Evolutionary conservation across 2,329 filamentous ascomycete species (phyloP), one percentile per base, ranked within the genome.

Genomic region (Tolypocladium ovalisporum): DNA sequence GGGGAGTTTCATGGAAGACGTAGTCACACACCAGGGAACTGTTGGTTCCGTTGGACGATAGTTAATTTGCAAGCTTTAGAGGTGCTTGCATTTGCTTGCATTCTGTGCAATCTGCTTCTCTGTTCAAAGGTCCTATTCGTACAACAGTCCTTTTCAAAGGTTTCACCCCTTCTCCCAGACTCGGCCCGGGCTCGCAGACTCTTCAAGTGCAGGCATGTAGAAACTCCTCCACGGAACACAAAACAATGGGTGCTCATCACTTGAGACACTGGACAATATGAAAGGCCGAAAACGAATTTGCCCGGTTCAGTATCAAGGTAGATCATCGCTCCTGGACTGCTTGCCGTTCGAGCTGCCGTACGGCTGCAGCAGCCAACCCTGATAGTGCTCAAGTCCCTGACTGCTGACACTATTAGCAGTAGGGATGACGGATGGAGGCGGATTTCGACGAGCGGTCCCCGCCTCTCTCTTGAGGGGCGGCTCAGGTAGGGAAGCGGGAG

Each of bases 301-400:
- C 6, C 9, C 47, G 19, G 1, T 35, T 34, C 36, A 54, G n/a
- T 12, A n/a, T 59, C 52, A 72, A 52, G 71, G 68, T 13, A 72
- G 58, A 59, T 71, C 64, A 56, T 73, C 70, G 51, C 64, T 68
- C 60, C 68, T 65, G 27, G 68, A 63, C 52, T 64, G 63, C 49
- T 67, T 70, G 57, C 64, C 67, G 54, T 61, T 68, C 22, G 65
- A 61, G 61, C 65, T 70, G 35, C 71, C 70, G 54, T 73, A 73
- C 9, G 71, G 71, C 56, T 71, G 64, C 56, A 71, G 52, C 32
- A 73, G 64, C 72, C 71, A 74, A 35, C 71, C 70, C 59, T 73
- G 67, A 54, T 71, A 71, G 54, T 70, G 69, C 54, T 72, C 69
- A 34, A 66, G 56, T 36, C 67, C 68, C 58, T 68, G 67, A 54